Conservation (phyloP, 306 rosid genomes). For the Corylus heterophylla region DNA sequence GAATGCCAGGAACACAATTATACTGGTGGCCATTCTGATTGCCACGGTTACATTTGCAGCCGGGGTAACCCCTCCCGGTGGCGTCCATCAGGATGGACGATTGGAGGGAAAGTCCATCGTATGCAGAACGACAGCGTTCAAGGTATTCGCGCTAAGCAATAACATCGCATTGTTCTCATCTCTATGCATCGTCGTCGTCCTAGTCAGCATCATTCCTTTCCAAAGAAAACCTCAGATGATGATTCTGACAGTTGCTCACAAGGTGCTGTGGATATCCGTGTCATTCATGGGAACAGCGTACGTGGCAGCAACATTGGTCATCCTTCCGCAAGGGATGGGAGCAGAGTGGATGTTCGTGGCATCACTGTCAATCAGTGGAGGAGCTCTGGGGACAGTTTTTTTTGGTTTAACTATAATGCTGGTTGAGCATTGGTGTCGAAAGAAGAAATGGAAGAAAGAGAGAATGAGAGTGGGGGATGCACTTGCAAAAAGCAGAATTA, state of each 20-base stretch:
- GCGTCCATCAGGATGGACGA: constrained; percentile 52
- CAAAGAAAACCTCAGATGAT: constrained; percentile 45
- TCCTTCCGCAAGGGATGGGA: constrained; percentile 42
- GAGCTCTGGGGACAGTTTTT: constrained; percentile 50
- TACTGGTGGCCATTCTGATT: constrained; percentile 62
- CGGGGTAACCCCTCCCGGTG: constrained; percentile 66
- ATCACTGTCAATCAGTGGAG: constrained; percentile 45
- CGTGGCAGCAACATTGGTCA: constrained; percentile 62
- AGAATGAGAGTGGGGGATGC: constrained; percentile 31
- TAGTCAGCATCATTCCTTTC: constrained; percentile 75
- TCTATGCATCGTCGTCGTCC: constrained; percentile 56
- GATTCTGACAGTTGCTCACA: constrained; percentile 52
- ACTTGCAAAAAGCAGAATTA: constrained; percentile 39
- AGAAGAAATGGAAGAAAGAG: constrained; percentile 56
- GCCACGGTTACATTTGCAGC: constrained; percentile 70
- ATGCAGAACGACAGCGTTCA: constrained; percentile 47
- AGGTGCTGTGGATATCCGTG: constrained; percentile 68
- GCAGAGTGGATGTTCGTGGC: constrained; percentile 38
- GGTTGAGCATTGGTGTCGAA: constrained; percentile 54
- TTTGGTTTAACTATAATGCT: constrained; percentile 46
- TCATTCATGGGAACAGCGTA: constrained; percentile 68
- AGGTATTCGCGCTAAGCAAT: constrained; percentile 60
- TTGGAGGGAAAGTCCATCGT: constrained; percentile 47
- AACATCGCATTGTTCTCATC: constrained; percentile 56
- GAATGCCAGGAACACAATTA: constrained; percentile 68